These are phyloP conservation scores for Nakazawaea wickerhamii DNA, from an alignment of 805 yeast species.

Conservation along the genomic window DNA sequence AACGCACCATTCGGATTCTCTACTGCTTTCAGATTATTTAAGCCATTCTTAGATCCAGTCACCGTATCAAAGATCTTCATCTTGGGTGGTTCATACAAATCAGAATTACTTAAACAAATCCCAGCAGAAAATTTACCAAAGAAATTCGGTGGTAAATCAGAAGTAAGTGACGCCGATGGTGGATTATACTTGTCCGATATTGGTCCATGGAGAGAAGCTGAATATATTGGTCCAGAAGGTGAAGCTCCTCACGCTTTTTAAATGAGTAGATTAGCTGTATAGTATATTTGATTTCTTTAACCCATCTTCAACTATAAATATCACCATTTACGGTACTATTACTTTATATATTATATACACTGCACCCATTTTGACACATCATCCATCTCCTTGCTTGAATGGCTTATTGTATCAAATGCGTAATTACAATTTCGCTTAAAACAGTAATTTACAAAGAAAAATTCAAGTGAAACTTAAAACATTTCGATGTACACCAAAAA, in stretches of 20 bases:
- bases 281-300: background rate
- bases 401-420: no score
- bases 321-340: no score
- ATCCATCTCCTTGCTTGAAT: no score
- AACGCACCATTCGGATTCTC: slow-evolving; percentile 98
- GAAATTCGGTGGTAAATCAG: slow-evolving; percentile 84
- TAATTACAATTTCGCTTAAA: no score
- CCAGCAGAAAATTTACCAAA: slow-evolving; percentile 89
- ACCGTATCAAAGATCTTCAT: slow-evolving; percentile 94
- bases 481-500: no score
- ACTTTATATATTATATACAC: no score
- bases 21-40: slow-evolving; percentile 85
- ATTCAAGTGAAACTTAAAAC: no score
- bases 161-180: slow-evolving; percentile 59
- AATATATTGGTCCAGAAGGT: slow-evolving; percentile 92
- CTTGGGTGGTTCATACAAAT: slow-evolving; percentile 70
- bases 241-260: slow-evolving; percentile 68
- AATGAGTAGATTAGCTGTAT: slow-evolving; percentile 4
- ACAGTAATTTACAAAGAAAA: no score
- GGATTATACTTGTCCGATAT: slow-evolving; percentile 84
- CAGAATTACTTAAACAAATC: slow-evolving; percentile 84
- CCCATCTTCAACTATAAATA: background rate
- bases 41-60: slow-evolving; percentile 94
- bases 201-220: slow-evolving; percentile 95
- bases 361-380: no score